Evolutionary conservation across 257 asterid genomes (phyloP).

Genomic region (Euphrasia confusa): DNA sequence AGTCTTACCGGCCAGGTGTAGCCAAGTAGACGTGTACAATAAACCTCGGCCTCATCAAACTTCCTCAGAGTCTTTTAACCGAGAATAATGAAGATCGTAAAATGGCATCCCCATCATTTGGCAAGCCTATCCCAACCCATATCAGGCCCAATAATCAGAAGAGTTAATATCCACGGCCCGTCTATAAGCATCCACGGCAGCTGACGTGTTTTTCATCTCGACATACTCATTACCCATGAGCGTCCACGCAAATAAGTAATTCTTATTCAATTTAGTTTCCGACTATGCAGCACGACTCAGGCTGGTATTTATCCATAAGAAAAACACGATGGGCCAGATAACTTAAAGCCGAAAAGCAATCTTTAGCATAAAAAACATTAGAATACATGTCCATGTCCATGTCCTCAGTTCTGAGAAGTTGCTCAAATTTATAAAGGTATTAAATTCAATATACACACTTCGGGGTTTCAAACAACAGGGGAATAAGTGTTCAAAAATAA

Average conservation of each 20-base stretch:
- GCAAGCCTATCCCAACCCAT: constrained; percentile 91
- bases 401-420: constrained; percentile 74
- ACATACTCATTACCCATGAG: constrained; percentile 96
- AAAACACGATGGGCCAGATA: constrained; percentile 90
- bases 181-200: constrained; percentile 90
- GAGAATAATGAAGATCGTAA: constrained; percentile 89
- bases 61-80: constrained; percentile 57
- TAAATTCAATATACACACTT: too few species aligned
- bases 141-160: constrained; percentile 96
- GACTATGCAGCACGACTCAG: constrained; percentile 85
- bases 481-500: too few species aligned
- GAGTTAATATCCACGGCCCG: constrained; percentile 91
- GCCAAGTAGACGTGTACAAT: constrained; percentile 83
- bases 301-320: constrained; percentile 77
- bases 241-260: constrained; percentile 92
- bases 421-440: too few species aligned
- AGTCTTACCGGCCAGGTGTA: constrained; percentile 80
- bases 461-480: too few species aligned
- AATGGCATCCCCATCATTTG: constrained; percentile 97
- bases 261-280: constrained; percentile 91
- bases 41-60: constrained; percentile 87
- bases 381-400: constrained; percentile 99
- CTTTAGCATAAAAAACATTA: constrained; percentile 86
- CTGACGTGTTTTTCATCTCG: constrained; percentile 93
- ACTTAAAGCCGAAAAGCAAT: constrained; percentile 81